Evolutionary conservation across 768 basidiomycete genomes (phyloP).

Genomic region (Serpula lacrymans): DNA sequence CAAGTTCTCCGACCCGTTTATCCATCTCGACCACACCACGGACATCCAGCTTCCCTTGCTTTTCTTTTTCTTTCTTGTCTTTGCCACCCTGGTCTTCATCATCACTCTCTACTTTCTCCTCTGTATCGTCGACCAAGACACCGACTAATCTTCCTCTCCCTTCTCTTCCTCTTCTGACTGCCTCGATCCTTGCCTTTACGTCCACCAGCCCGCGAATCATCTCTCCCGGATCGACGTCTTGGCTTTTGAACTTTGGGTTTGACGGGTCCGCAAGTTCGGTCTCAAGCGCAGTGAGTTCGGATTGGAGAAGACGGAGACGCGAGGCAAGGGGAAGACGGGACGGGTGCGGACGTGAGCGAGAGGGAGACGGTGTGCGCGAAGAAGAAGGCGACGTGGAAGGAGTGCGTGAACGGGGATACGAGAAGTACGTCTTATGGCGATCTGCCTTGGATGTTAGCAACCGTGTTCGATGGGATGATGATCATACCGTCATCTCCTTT

Average conservation of each 20-base stretch:
- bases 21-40: conserved; percentile 73
- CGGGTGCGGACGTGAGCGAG: conserved; percentile 10
- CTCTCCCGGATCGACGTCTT: conserved; percentile 67
- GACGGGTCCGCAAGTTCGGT: conserved; percentile 77
- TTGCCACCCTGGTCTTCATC: conserved; percentile 11
- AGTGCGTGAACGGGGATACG: conserved; percentile 66
- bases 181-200: conserved; percentile 64
- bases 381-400: conserved; percentile 42
- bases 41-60: conserved; percentile 33
- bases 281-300: conserved; percentile 80
- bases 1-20: conserved; percentile 77
- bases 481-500: neutral
- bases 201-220: conserved; percentile 77
- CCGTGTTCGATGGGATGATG: neutral
- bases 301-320: conserved; percentile 63
- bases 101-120: conserved; percentile 24
- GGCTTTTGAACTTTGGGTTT: conserved; percentile 48
- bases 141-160: conserved; percentile 63
- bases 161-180: conserved; percentile 61
- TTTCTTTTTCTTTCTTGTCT: conserved; percentile 7
- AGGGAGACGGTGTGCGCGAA: conserved; percentile 26
- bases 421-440: conserved; percentile 55
- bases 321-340: conserved; percentile 47
- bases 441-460: conserved; percentile 26
- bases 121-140: conserved; percentile 39